Evolutionary conservation across 1,284 basidiomycete genomes (phyloP), one percentile per base, ranked within the genome.

Genomic region (Moesziomyces antarcticus): DNA sequence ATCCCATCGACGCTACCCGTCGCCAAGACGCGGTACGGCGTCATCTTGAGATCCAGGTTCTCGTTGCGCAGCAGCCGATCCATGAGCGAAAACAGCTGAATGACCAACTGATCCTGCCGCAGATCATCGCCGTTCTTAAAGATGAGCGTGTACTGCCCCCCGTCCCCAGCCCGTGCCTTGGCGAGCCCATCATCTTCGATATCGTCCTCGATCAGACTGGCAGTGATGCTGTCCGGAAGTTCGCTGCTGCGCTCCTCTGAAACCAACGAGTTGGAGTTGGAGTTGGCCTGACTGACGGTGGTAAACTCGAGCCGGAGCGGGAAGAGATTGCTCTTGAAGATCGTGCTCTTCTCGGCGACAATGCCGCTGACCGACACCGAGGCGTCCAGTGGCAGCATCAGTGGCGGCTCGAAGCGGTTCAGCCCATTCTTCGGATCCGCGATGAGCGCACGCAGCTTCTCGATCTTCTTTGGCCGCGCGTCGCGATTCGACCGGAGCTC

Each of bases 111-210:
- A 83, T 98, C 96, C 84, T 99, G 97, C 21, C 96, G 90, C 87
- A 99, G 90, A 83, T 99, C 97, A 83, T 99, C 97, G 7, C 97
- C 97, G 75, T 97, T 95, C 85, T 99, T 99, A 88, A 98, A 98
- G 72, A 99, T 99, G 50, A 97, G 88, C 0, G 94, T 92, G 84
- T 93, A 99, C 20, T 62, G 41, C 4, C 53, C 66, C 1, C 18
- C 48, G 1, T 56, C 64, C 8, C 53, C 46, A 11, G 27, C 25
- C 21, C 53, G 55, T 47, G 50, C 68, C 43, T 59, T 58, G n/a
- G 42, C 18, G 3, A 33, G 11, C 5, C 37, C 21, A 5, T 47
- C n/a, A 1, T 40, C 37, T 8, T 40, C 37, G 16, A 40, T 18
- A 2, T 40, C 37, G 14, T 40, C 37, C 16, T 40, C 60, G 14